Conservation (phyloP, 2,329 filamentous ascomycete species). For the Ceratocystiopsis sp. region DNA sequence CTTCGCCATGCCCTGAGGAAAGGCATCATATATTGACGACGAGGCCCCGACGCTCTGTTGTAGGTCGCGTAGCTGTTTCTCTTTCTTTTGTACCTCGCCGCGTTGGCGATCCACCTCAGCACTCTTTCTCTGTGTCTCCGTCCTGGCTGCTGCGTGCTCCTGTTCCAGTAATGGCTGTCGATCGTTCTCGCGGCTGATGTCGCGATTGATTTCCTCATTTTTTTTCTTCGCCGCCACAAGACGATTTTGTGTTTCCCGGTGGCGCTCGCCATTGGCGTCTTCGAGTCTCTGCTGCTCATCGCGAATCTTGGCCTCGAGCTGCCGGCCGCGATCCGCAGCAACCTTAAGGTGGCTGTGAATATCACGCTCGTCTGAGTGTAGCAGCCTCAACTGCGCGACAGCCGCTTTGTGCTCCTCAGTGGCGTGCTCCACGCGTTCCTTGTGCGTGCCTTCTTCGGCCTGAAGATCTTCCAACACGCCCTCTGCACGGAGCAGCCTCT, state of each 20-base stretch:
- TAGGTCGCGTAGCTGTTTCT: conserved; percentile 21
- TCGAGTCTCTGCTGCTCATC: conserved; percentile 45
- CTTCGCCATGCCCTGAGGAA: conserved; percentile 40
- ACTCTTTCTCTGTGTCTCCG: conserved; percentile 15
- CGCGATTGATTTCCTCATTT: conserved; percentile 24
- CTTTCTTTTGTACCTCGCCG: too few species aligned
- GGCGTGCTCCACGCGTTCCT: conserved; percentile 28
- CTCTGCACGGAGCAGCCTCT: conserved; percentile 23
- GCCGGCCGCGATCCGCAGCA: conserved; percentile 28
- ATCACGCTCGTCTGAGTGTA: conserved; percentile 47
- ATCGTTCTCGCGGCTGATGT: conserved; percentile 16
- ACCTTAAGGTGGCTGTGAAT: conserved; percentile 41
- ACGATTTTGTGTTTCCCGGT: conserved; percentile 39
- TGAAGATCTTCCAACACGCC: conserved; percentile 24
- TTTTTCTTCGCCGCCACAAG: conserved; percentile 39
- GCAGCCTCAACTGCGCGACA: conserved; percentile 12
- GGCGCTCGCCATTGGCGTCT: conserved; percentile 46
- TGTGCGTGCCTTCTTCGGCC: conserved; percentile 28
- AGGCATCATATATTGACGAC: conserved; percentile 33
- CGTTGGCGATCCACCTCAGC: conserved; percentile 13
- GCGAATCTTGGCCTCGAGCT: conserved; percentile 29
- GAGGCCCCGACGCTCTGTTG: conserved; percentile 35
- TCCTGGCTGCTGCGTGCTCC: conserved; percentile 16
- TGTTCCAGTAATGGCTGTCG: conserved; percentile 16
- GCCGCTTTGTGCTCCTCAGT: conserved; percentile 30